Evolutionary conservation across 176 grass and related monocot genomes (phyloP).

Genomic region (Thinopyrum elongatum): DNA sequence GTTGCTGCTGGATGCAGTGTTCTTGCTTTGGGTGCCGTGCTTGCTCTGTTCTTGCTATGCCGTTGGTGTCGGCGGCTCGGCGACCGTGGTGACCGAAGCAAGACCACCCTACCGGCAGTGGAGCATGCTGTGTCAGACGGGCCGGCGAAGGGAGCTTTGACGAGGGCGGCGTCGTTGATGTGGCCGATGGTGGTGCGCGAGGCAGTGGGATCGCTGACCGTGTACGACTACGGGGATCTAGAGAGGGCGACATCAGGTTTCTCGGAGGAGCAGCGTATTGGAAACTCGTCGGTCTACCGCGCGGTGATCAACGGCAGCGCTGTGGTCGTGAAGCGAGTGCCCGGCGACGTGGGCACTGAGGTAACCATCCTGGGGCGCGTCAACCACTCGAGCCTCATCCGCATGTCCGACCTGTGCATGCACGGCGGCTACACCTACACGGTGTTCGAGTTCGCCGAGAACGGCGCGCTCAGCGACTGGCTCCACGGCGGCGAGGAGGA

Average conservation of each 20-base stretch:
- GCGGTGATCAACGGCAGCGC: slow-evolving; percentile 48
- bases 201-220: slow-evolving; percentile 49
- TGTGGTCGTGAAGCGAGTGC: slow-evolving; percentile 42
- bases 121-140: background rate
- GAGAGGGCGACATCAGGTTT: slow-evolving; percentile 52
- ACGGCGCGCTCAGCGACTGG: slow-evolving; percentile 50
- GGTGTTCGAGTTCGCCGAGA: slow-evolving; percentile 60
- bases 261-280: slow-evolving; percentile 32
- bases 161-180: slow-evolving; percentile 28
- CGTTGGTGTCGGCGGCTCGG: no score
- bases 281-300: slow-evolving; percentile 43
- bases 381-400: slow-evolving; percentile 72
- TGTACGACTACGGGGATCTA: slow-evolving; percentile 59
- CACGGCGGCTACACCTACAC: slow-evolving; percentile 62
- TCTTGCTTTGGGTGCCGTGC: no score
- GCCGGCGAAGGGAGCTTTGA: background rate
- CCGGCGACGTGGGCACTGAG: slow-evolving; percentile 50
- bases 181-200: background rate
- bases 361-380: slow-evolving; percentile 57
- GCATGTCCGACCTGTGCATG: slow-evolving; percentile 55
- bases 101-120: no score
- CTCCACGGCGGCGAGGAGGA: slow-evolving; percentile 9
- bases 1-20: no score
- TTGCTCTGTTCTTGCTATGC: no score
- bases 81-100: no score